Conservation (phyloP, 164 flowering plant genomes). For the Taxillus chinensis region DNA sequence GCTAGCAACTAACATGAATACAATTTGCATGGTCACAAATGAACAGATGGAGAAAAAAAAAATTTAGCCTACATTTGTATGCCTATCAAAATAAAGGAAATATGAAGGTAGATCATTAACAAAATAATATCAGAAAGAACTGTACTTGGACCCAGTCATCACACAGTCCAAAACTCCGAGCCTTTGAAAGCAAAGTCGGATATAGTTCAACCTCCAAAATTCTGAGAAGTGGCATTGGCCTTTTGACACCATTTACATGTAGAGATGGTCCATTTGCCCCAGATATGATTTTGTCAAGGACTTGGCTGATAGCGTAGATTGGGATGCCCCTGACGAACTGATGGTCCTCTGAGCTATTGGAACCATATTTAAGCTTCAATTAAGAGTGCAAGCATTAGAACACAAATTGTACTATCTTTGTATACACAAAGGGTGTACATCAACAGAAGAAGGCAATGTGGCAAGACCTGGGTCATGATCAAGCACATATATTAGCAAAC, state of each 20-base stretch:
- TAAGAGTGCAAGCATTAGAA: slow-evolving; percentile 2
- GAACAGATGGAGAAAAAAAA: no score
- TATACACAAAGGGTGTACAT: no score
- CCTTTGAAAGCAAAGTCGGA: slow-evolving; percentile 91
- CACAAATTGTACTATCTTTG: background rate
- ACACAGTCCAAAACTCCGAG: slow-evolving; percentile 86
- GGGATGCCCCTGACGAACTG: slow-evolving; percentile 93
- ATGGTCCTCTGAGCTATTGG: slow-evolving; percentile 76
- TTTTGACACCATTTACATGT: slow-evolving; percentile 71
- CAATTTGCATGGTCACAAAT: no score
- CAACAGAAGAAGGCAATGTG: no score
- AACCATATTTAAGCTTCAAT: slow-evolving; percentile 73
- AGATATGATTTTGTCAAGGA: slow-evolving; percentile 61
- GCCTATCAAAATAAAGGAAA: no score
- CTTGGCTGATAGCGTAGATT: slow-evolving; percentile 61
- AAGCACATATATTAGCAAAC: slow-evolving; percentile 6
- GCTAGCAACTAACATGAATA: no score
- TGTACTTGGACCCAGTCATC: slow-evolving; percentile 82
- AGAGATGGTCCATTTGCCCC: slow-evolving; percentile 62
- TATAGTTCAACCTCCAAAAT: slow-evolving; percentile 87
- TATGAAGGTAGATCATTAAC: no score
- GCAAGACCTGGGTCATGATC: background rate
- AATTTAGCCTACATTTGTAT: no score
- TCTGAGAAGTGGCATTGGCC: slow-evolving; percentile 83
- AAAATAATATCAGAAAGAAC: slow-evolving; percentile 4